A percentile compares a stretch with the other conserved stretches of the same genome.
phyloP scores from a whole-genome alignment of 305 asterid genomes.

The Plantago rigida region DNA sequence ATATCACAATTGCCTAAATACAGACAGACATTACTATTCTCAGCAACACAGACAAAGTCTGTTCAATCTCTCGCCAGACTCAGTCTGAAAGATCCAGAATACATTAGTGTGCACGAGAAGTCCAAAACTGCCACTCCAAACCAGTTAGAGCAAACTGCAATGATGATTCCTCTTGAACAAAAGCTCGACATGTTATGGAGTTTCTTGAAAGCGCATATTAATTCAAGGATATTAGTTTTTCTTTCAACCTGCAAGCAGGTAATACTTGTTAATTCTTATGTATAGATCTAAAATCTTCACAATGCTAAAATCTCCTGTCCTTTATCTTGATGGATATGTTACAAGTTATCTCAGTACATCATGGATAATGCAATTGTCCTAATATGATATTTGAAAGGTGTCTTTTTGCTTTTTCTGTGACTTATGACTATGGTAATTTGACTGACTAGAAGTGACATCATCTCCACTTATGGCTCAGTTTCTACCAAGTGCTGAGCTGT shows the following conservation, averaged over 20 bases:
- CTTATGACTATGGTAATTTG: slow-evolving; percentile 6
- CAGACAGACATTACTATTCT: slow-evolving; percentile 77
- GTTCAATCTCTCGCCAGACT: slow-evolving; percentile 94
- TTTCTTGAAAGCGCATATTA: slow-evolving; percentile 76
- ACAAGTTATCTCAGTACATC: not conserved
- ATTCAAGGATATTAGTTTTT: slow-evolving; percentile 72
- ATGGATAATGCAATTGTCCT: not conserved
- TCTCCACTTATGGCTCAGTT: not conserved
- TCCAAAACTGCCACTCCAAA: slow-evolving; percentile 77
- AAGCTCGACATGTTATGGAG: slow-evolving; percentile 92
- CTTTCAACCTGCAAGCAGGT: slow-evolving; percentile 95
- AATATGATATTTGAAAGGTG: not conserved
- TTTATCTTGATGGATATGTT: not conserved
- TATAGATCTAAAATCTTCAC: not conserved
- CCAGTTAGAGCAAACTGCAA: slow-evolving; percentile 68
- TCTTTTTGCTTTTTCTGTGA: slow-evolving; percentile 1
- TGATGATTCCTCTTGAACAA: slow-evolving; percentile 76
- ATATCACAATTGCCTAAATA: slow-evolving; percentile 83
- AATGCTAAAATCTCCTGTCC: not conserved
- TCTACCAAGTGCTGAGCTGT: not conserved
- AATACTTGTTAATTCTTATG: slow-evolving; percentile 10
- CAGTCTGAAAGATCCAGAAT: slow-evolving; percentile 95
- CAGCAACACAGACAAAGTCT: slow-evolving; percentile 97
- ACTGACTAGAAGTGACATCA: not conserved
- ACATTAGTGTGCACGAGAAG: slow-evolving; percentile 84